Evolutionary conservation across 805 yeast species (phyloP), one percentile per base, ranked within the genome.

Genomic region (Candida anglica): DNA sequence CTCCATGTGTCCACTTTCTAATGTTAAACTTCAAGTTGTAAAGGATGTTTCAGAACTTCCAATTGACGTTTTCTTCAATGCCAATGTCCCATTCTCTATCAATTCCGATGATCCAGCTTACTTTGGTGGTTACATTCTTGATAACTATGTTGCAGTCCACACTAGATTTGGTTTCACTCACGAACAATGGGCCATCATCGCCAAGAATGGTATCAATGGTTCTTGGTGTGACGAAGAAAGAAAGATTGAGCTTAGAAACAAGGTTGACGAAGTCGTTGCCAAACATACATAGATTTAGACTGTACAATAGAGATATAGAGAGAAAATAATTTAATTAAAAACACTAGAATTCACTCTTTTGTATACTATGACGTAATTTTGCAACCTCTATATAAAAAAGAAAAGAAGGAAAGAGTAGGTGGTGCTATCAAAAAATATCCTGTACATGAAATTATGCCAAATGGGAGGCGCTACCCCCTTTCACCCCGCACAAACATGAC

Each of bases 61-160:
- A 29, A 67, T 85, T 41, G 64, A 67, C 32, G 58, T 66, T 45
- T 75, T 81, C 44, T 56, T 86, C 32, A 84, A 80, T 6, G 63
- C 66, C 19, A 68, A 73, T 41, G 81, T 84, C 15, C 81, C 86
- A 18, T 81, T 86, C 56, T 79, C 87, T 27, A 66, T 85, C 53
- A 86, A 86, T 57, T 77, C 85, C 3, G 87, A 81, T 52, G 88
- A 81, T 52, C 88, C 88, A 25, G 85, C 93, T 3, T 85, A 85
- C 54, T 85, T 85, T 52, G 91, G 91, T 30, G 91, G 87, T n/a
- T 84, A 83, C 58, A 77, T 84, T 43, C 61, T 85, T 43, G 91
- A 85, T 51, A 85, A 84, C 58, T 85, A 84, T 56, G 51, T 73
- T 19, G 73, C 72, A 23, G 85, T 83, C 19, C 84, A 83, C 41